Percentiles rank a stretch among this genome's conserved stretches.
Evolutionary conservation across 345 rosid genomes (phyloP).

Genomic region (Moricandia arvensis): DNA sequence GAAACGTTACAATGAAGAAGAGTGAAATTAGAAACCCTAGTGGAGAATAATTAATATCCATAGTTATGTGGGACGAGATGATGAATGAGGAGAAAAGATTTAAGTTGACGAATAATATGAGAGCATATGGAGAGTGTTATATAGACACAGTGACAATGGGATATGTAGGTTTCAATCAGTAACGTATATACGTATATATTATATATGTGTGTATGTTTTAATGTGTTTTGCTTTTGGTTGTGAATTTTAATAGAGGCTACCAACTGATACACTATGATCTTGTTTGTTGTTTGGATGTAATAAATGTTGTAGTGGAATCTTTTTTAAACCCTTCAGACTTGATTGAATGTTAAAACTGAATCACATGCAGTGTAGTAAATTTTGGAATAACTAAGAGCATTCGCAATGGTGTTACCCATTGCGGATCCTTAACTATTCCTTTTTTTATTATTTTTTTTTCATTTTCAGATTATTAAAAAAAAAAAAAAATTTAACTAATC

Average conservation of each 20-base stretch:
- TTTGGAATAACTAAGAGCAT: slow-evolving; percentile 9
- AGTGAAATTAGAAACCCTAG: slow-evolving; percentile 26
- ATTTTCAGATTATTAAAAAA: too few relatives aligned
- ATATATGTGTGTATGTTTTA: background rate
- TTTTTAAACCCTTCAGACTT: background rate
- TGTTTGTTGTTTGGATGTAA: slow-evolving; percentile 33
- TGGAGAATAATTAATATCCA: slow-evolving; percentile 7
- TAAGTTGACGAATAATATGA: slow-evolving; percentile 10
- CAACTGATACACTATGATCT: slow-evolving; percentile 22
- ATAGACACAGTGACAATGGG: slow-evolving; percentile 8
- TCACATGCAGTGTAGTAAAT: background rate
- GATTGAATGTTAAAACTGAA: background rate
- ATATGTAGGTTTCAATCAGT: background rate
- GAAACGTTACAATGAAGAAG: slow-evolving; percentile 20
- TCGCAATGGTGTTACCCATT: too few relatives aligned
- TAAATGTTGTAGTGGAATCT: slow-evolving; percentile 25
- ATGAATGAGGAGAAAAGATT: background rate
- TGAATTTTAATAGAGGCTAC: slow-evolving; percentile 27
- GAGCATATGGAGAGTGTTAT: slow-evolving; percentile 26
- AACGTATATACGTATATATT: background rate
- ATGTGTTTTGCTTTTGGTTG: background rate
- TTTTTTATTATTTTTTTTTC: too few relatives aligned
- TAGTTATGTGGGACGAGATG: slow-evolving; percentile 1
- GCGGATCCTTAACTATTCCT: too few relatives aligned
- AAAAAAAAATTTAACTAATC: too few relatives aligned